Evolutionary conservation across 2,329 filamentous ascomycete genomes (phyloP).

Genomic region (Xylaria sp.): DNA sequence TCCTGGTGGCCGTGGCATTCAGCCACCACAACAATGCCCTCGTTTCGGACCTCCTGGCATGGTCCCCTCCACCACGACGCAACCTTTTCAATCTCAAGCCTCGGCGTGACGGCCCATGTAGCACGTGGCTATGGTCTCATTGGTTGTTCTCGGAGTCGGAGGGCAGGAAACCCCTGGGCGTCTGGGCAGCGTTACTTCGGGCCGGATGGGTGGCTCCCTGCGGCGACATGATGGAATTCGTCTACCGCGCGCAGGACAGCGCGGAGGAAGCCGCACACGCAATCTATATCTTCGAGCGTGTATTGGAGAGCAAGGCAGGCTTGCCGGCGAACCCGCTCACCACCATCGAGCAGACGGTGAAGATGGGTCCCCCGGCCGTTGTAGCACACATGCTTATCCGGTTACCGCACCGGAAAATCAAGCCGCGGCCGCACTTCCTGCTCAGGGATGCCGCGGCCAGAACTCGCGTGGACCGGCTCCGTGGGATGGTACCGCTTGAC

Average conservation of each 20-base stretch:
- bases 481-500: background rate
- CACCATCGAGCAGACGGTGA: constrained; percentile 19
- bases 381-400: constrained; percentile 18
- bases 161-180: constrained; percentile 7
- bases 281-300: constrained; percentile 18
- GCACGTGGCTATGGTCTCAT: constrained; percentile 11
- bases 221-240: constrained; percentile 24
- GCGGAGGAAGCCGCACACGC: constrained; percentile 6
- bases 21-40: constrained; percentile 18
- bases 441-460: constrained; percentile 8
- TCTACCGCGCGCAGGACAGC: constrained; percentile 16
- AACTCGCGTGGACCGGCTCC: background rate
- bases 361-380: constrained; percentile 14
- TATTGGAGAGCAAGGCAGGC: constrained; percentile 4
- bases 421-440: constrained; percentile 25
- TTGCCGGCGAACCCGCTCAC: background rate
- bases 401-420: constrained; percentile 9
- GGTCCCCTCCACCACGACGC: constrained; percentile 16
- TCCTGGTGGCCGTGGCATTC: constrained; percentile 18
- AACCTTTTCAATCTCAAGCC: constrained; percentile 21
- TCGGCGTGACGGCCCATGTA: background rate
- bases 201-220: constrained; percentile 17
- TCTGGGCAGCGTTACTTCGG: background rate
- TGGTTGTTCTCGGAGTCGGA: constrained; percentile 6
- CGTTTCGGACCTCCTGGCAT: constrained; percentile 7